Conservation (phyloP, 2,329 filamentous ascomycete genomes). For the Cercospora canescens region DNA sequence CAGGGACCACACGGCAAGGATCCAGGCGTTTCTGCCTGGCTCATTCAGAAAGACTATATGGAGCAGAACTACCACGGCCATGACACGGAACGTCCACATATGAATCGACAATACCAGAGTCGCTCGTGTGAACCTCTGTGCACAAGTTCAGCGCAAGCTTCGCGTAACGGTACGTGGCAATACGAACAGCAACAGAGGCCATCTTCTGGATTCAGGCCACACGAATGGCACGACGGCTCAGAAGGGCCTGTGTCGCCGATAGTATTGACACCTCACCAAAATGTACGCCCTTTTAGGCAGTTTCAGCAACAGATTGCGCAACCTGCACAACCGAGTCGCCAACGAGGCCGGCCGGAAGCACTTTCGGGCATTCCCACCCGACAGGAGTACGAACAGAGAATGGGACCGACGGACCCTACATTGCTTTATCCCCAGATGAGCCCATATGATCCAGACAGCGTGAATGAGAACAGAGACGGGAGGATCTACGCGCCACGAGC, state of each 20-base stretch:
- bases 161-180: conserved; percentile 11
- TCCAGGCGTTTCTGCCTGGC: conserved; percentile 4
- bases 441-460: conserved; percentile 20
- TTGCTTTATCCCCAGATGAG: conserved; percentile 30
- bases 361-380: conserved; percentile 1
- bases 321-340: conserved; percentile 2
- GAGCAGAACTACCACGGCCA: conserved; percentile 13
- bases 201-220: conserved; percentile 23
- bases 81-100: conserved; percentile 5
- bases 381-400: conserved; percentile 9
- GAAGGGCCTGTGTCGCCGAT: neutral
- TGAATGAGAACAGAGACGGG: conserved; percentile 15
- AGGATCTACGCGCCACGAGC: conserved; percentile 19
- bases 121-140: neutral
- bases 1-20: neutral
- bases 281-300: conserved; percentile 5
- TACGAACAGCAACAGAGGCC: conserved; percentile 27
- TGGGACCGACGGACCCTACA: conserved; percentile 6
- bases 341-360: conserved; percentile 3
- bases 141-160: neutral
- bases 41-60: conserved; percentile 16
- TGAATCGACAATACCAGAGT: conserved; percentile 1
- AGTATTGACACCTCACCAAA: conserved; percentile 1
- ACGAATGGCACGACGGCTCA: conserved; percentile 18
- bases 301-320: conserved; percentile 10